These are phyloP conservation scores for Austroboletus niveus DNA, from an alignment of 1,284 basidiomycete species.

Conservation along the genomic window DNA sequence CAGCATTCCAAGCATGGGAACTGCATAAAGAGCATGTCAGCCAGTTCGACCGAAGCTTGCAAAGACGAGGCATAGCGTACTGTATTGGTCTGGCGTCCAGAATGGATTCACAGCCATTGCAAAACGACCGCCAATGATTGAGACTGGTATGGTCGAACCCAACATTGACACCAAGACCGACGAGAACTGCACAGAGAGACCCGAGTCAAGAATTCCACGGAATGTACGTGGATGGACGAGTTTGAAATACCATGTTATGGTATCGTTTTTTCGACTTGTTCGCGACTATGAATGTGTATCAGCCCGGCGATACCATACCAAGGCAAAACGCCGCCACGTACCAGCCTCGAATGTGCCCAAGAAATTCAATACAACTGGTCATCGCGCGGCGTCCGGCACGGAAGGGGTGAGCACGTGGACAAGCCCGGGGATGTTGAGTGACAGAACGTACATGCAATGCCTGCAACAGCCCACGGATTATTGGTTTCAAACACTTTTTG, in stretches of 20 bases:
- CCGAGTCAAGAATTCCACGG: neutral
- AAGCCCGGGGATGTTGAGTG: neutral
- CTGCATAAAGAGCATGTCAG: constrained; percentile 42
- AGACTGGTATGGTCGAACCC: constrained; percentile 76
- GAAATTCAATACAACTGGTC: constrained; percentile 62
- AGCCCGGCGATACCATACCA: neutral
- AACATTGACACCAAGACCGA: constrained; percentile 69
- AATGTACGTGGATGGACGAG: neutral
- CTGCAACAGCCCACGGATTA: constrained; percentile 70
- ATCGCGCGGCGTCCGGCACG: neutral
- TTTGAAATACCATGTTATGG: constrained; percentile 59
- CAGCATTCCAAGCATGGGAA: constrained; percentile 84
- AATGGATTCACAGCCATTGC: constrained; percentile 77
- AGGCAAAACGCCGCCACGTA: constrained; percentile 28
- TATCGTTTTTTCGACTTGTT: constrained; percentile 77
- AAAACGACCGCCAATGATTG: constrained; percentile 70
- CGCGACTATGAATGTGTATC: constrained; percentile 37
- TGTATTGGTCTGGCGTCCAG: constrained; percentile 80
- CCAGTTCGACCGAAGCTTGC: neutral
- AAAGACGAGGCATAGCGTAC: constrained; percentile 39
- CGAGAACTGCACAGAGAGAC: constrained; percentile 52
- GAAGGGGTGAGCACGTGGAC: neutral
- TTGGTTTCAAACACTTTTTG: constrained; percentile 74
- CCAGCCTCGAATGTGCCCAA: constrained; percentile 71
- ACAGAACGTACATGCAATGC: constrained; percentile 58